A percentile compares a stretch with the other conserved stretches of the same genome.
Evolutionary conservation across 768 basidiomycete species (phyloP).

Genomic region (Pisolithus sp.): DNA sequence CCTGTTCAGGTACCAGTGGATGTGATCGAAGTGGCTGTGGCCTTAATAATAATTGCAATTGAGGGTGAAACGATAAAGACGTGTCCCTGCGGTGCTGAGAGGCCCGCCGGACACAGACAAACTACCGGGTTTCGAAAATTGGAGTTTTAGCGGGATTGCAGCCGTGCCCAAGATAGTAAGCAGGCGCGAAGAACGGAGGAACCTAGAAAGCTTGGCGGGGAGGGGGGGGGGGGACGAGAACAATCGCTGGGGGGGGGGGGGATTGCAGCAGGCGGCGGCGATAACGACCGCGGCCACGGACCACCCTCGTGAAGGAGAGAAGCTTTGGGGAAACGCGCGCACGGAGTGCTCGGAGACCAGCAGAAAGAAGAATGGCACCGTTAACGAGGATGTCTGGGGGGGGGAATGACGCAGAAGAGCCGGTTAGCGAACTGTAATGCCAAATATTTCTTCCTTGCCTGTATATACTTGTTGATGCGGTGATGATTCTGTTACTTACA

Average conservation of each 20-base stretch:
- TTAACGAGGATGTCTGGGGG: constrained; percentile 8
- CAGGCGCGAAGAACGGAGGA: constrained; percentile 21
- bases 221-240: neutral
- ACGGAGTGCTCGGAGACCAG: neutral
- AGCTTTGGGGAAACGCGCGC: constrained; percentile 3
- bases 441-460: constrained; percentile 15
- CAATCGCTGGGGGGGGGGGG: neutral
- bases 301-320: constrained; percentile 7
- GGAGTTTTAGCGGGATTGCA: neutral
- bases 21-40: constrained; percentile 30
- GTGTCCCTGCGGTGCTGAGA: constrained; percentile 5
- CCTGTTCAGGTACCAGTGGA: constrained; percentile 24
- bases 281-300: constrained; percentile 1
- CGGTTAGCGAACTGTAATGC: constrained; percentile 10
- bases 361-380: constrained; percentile 13
- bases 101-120: constrained; percentile 4
- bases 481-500: constrained; percentile 8
- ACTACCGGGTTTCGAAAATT: too few relatives aligned
- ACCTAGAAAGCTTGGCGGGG: neutral
- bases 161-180: constrained; percentile 21
- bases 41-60: constrained; percentile 21
- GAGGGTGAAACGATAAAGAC: constrained; percentile 15
- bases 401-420: constrained; percentile 6
- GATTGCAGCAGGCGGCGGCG: constrained; percentile 5
- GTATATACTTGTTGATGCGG: constrained; percentile 27